Evolutionary conservation across 2,329 filamentous ascomycete species (phyloP), one percentile per base, ranked within the genome.

Genomic region (Aspergillus melleus): DNA sequence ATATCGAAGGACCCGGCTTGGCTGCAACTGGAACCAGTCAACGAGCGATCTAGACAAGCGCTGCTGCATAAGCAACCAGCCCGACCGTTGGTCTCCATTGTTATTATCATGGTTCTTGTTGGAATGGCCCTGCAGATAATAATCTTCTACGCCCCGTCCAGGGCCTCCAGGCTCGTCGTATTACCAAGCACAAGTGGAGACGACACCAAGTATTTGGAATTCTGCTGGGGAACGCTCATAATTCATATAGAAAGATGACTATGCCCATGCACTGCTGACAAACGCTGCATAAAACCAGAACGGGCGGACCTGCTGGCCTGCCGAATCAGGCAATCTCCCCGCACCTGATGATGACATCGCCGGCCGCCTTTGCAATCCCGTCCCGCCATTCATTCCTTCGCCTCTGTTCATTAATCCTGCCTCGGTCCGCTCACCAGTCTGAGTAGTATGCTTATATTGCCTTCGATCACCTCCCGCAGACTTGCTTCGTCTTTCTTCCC

Each of bases 311-410:
- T 47, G 11, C 19, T 12, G 44, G 22, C 19, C 19, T 47, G 44
- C 44, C 44, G 22, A 24, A 54, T 46, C 39, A 14, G 52, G 52
- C 52, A 54, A 47, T 46, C 46, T 30, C 26, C 52, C 52, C 52
- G 52, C 52, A 54, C 36, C 26, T 29, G 26, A 54, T 54, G 52
- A 54, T 54, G 52, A 54, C 52, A 54, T 54, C 44, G 44, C 44
- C 44, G 36, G 12, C 52, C 52, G 52, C 32, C 52, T 54, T 42
- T 14, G 32, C 51, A 30, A 6, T 19, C 10, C 44, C 14, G 20
- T 54, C 19, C 19, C 52, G 42, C 52, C 52, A 20, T 54, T 30
- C 51, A 29, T 11, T 19, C 32, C 51, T 24, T 46, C 36, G 52
- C 24, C 5, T 30, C 52, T 32, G 26, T 46, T 29, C 19, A 19